Conservation (phyloP, 441 rosid genomes). For the Erodium moschatum region DNA sequence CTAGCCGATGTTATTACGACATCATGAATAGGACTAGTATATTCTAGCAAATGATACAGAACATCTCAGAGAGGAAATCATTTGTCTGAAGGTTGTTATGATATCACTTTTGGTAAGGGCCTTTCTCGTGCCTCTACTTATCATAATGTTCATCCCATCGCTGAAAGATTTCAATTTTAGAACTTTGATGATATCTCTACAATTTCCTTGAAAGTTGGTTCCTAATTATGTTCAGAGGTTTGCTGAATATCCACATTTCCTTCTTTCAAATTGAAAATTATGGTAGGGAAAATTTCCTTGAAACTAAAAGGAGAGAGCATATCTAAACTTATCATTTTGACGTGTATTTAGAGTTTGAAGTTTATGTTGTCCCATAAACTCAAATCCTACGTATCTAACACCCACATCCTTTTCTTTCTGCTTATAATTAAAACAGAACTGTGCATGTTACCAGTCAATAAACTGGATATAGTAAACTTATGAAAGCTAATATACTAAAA, state of each 20-base stretch:
- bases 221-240: too few species aligned
- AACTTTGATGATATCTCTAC: too few species aligned
- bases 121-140: background rate
- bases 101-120: background rate
- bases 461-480: background rate
- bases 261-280: background rate
- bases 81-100: background rate
- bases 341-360: background rate
- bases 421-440: background rate
- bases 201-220: too few species aligned
- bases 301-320: background rate
- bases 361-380: background rate
- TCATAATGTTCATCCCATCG: background rate
- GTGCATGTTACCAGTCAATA: background rate
- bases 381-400: background rate
- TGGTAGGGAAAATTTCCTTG: background rate
- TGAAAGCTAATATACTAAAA: background rate
- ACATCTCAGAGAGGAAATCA: background rate
- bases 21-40: background rate
- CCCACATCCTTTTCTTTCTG: background rate
- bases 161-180: background rate
- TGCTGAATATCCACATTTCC: too few species aligned
- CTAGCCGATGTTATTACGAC: background rate
- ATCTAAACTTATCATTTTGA: background rate
- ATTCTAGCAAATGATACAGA: background rate